Evolutionary conservation across 2,329 filamentous ascomycete species (phyloP).

Genomic region (Pezicula rhizophila): DNA sequence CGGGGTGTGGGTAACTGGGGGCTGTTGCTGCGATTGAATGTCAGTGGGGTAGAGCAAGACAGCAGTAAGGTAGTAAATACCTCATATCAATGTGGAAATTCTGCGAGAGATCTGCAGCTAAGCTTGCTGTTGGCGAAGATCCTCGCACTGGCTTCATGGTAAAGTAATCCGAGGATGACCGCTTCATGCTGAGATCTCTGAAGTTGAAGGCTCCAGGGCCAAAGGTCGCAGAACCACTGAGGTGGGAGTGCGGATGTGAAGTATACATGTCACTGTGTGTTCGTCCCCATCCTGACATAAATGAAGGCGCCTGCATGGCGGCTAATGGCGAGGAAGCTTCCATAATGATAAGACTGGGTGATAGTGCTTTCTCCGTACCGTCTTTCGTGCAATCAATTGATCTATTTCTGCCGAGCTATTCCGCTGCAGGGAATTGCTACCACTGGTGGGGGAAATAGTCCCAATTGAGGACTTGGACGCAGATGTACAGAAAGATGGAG

Average conservation of each 20-base stretch:
- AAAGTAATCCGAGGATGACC: conserved; percentile 73
- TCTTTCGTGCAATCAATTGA: conserved; percentile 13
- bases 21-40: conserved; percentile 39
- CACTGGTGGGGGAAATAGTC: neutral
- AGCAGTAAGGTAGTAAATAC: conserved; percentile 45
- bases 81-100: conserved; percentile 96
- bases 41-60: conserved; percentile 1
- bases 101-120: conserved; percentile 90
- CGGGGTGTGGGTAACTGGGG: conserved; percentile 78
- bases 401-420: conserved; percentile 3
- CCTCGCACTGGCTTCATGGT: conserved; percentile 69
- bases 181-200: conserved; percentile 67
- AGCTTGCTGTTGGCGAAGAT: conserved; percentile 83
- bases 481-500: conserved; percentile 3
- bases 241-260: conserved; percentile 38
- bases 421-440: conserved; percentile 13
- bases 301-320: conserved; percentile 76
- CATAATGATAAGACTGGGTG: conserved; percentile 46
- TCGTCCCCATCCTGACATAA: conserved; percentile 54
- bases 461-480: conserved; percentile 11
- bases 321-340: conserved; percentile 91
- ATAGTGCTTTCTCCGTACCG: conserved; percentile 2
- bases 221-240: conserved; percentile 46
- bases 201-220: conserved; percentile 69
- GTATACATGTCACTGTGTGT: conserved; percentile 43